Evolutionary conservation across 768 basidiomycete species (phyloP).

Genomic region (Amanita pallidorosea): DNA sequence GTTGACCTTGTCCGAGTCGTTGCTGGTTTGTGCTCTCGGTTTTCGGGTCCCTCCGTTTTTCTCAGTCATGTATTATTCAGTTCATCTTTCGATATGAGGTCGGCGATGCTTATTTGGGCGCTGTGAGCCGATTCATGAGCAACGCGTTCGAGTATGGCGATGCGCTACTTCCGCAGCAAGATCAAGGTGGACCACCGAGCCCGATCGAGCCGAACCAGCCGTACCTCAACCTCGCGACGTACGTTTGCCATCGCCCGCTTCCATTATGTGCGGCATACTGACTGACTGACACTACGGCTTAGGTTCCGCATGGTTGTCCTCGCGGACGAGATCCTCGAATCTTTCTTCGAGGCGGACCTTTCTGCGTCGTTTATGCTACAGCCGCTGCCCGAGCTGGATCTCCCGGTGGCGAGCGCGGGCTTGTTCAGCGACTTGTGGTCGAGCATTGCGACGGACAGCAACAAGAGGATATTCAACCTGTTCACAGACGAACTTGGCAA

Average conservation of each 20-base stretch:
- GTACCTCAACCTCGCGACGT: constrained; percentile 89
- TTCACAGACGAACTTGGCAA: constrained; percentile 92
- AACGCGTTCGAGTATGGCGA: constrained; percentile 98
- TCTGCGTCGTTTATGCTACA: constrained; percentile 81
- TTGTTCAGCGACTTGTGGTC: constrained; percentile 82
- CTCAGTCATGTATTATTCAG: constrained; percentile 25
- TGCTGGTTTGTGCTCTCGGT: constrained; percentile 49
- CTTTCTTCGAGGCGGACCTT: constrained; percentile 92
- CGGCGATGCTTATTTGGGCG: constrained; percentile 93
- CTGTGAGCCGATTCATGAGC: constrained; percentile 94
- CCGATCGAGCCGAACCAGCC: constrained; percentile 69
- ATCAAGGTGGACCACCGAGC: constrained; percentile 28
- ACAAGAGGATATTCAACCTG: constrained; percentile 89
- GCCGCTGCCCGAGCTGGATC: constrained; percentile 55
- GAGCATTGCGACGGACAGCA: constrained; percentile 81
- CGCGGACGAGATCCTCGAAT: constrained; percentile 92
- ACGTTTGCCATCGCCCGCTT: constrained; percentile 13
- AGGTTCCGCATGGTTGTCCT: constrained; percentile 99
- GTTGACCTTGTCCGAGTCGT: constrained; percentile 85
- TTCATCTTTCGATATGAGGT: constrained; percentile 97
- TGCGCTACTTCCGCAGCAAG: constrained; percentile 60
- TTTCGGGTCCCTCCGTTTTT: neutral
- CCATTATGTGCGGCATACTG: too few relatives aligned
- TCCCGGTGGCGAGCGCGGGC: constrained; percentile 46
- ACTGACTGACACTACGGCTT: too few relatives aligned